phyloP scores from a whole-genome alignment of 331 rosid species.

The Quercus lobata region DNA sequence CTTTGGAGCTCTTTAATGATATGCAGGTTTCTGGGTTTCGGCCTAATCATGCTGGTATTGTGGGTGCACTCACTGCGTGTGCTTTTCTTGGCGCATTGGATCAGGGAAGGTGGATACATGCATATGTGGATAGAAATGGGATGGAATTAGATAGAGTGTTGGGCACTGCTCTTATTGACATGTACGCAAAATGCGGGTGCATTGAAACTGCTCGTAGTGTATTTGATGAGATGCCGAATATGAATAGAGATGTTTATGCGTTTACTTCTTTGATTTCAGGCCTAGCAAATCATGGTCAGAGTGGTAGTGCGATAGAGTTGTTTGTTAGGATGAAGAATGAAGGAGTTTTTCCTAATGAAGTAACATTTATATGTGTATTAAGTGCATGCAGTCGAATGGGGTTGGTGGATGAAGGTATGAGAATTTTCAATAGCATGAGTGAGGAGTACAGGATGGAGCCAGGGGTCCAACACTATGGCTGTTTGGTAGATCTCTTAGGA shows the following conservation, averaged over 20 bases:
- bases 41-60: conserved; percentile 40
- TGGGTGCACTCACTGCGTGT: conserved; percentile 41
- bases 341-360: conserved; percentile 46
- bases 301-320: conserved; percentile 31
- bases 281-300: conserved; percentile 37
- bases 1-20: conserved; percentile 38
- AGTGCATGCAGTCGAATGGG: conserved; percentile 52
- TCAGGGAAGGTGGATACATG: conserved; percentile 41
- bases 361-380: conserved; percentile 44
- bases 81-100: conserved; percentile 30
- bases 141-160: conserved; percentile 28
- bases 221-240: conserved; percentile 29
- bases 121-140: conserved; percentile 27
- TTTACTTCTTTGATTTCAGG: conserved; percentile 50
- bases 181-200: conserved; percentile 29
- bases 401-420: conserved; percentile 35
- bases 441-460: conserved; percentile 29
- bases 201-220: conserved; percentile 26
- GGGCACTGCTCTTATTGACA: conserved; percentile 30
- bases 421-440: conserved; percentile 35
- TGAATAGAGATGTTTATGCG: conserved; percentile 31
- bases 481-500: conserved; percentile 52
- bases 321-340: conserved; percentile 33
- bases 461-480: conserved; percentile 42
- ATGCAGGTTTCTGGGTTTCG: conserved; percentile 34